Percentiles rank a stretch among this genome's conserved stretches.
Conservation (phyloP, 169 alveolate genomes). For the Plasmodium vinckei region DNA sequence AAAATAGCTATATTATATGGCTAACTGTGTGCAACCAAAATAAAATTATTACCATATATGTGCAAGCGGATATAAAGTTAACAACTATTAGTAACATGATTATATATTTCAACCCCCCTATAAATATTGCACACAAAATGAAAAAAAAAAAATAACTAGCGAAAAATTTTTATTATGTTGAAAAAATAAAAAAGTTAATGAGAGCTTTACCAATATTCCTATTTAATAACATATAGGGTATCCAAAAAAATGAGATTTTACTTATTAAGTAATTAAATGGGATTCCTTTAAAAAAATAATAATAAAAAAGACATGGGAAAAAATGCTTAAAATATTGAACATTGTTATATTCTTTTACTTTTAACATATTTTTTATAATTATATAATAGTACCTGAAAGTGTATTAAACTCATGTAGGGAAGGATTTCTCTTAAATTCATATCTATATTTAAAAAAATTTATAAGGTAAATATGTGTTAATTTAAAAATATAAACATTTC, state of each 20-base stretch:
- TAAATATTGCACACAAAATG: conserved; percentile 9
- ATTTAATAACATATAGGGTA: conserved; percentile 52
- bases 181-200: not conserved
- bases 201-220: conserved; percentile 20
- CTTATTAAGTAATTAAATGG: conserved; percentile 53
- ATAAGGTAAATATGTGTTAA: not conserved
- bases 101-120: conserved; percentile 42
- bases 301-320: conserved; percentile 4
- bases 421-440: conserved; percentile 37
- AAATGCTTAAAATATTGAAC: not conserved
- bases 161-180: not conserved
- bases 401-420: conserved; percentile 48
- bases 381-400: conserved; percentile 36
- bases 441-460: not conserved
- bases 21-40: not conserved
- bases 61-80: conserved; percentile 46
- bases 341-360: conserved; percentile 3
- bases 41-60: conserved; percentile 38
- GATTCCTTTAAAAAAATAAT: conserved; percentile 36
- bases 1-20: not conserved
- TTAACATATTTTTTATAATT: not conserved
- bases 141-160: not conserved
- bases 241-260: conserved; percentile 67
- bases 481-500: not conserved
- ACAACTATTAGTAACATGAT: conserved; percentile 41